phyloP scores from a whole-genome alignment of 345 rosid genomes.

The Balakata baccata region DNA sequence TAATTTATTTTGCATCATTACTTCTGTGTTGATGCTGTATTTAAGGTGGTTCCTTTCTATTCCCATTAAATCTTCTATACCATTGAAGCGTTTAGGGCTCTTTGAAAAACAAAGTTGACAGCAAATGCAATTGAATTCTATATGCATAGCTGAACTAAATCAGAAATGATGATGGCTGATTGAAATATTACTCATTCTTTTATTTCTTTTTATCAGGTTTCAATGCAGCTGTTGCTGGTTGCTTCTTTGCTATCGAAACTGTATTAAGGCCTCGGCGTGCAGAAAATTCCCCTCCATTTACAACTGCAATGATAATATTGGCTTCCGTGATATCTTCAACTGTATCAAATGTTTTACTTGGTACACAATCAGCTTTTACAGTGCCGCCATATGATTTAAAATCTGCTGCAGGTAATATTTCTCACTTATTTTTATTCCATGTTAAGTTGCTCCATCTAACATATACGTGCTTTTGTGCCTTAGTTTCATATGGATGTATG shows the following conservation, averaged over 20 bases:
- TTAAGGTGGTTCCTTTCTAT: neutral
- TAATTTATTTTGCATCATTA: neutral
- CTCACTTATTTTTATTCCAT: slow-evolving; percentile 6
- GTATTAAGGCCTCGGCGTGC: slow-evolving; percentile 88
- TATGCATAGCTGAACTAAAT: neutral
- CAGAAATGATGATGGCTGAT: neutral
- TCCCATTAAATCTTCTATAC: neutral
- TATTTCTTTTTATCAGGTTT: slow-evolving; percentile 54
- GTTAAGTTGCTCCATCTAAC: neutral
- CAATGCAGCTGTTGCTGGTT: slow-evolving; percentile 98
- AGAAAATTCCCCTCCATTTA: slow-evolving; percentile 96
- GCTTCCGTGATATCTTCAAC: slow-evolving; percentile 97
- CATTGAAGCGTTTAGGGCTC: neutral
- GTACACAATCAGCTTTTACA: slow-evolving; percentile 86
- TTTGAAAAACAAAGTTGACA: neutral
- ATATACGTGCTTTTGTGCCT: slow-evolving; percentile 7
- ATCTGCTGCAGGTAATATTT: slow-evolving; percentile 82
- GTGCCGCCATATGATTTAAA: slow-evolving; percentile 92
- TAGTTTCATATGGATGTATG: neutral
- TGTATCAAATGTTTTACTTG: slow-evolving; percentile 82
- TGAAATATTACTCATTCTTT: neutral
- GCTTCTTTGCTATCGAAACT: slow-evolving; percentile 96
- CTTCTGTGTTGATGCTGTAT: neutral
- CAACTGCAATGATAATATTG: slow-evolving; percentile 94
- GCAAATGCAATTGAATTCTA: neutral